Percentiles rank a stretch among this genome's conserved stretches.
These are phyloP conservation scores for Zymoseptoria crescenta DNA, from an alignment of 2,329 filamentous ascomycete genomes.

Conservation along the genomic window DNA sequence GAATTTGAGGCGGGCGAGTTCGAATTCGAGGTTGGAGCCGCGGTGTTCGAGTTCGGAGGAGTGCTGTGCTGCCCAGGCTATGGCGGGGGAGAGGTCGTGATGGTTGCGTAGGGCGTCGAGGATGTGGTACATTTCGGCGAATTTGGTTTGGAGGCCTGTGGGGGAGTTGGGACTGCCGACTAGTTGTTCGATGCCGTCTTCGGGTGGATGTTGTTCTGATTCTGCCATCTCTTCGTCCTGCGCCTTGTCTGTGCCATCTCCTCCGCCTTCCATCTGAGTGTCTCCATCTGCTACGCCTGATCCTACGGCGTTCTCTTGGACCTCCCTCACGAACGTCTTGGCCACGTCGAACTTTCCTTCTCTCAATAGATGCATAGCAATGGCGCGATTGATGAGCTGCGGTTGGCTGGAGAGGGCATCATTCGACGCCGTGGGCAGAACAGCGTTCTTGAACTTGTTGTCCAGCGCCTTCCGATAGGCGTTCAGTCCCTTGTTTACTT, in stretches of 20 bases:
- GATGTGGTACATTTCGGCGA: slow-evolving; percentile 85
- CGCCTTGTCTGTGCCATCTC: slow-evolving; percentile 6
- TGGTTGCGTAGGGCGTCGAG: slow-evolving; percentile 65
- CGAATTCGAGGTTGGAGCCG: slow-evolving; percentile 91
- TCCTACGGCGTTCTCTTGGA: slow-evolving; percentile 26
- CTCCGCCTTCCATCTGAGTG: slow-evolving; percentile 3
- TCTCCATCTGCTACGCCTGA: slow-evolving; percentile 1
- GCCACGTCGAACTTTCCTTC: slow-evolving; percentile 91
- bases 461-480: slow-evolving; percentile 80
- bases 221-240: slow-evolving; percentile 16
- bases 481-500: slow-evolving; percentile 72
- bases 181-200: slow-evolving; percentile 12
- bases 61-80: slow-evolving; percentile 73
- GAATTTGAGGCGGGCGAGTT: slow-evolving; percentile 82
- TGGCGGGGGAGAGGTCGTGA: slow-evolving; percentile 71
- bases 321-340: slow-evolving; percentile 73
- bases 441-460: slow-evolving; percentile 63
- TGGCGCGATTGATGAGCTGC: slow-evolving; percentile 78
- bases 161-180: slow-evolving; percentile 8
- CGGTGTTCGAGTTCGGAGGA: slow-evolving; percentile 64
- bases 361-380: slow-evolving; percentile 91
- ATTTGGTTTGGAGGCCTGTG: slow-evolving; percentile 63
- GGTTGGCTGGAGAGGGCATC: slow-evolving; percentile 71
- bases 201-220: not conserved
- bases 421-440: slow-evolving; percentile 66